Conservation (phyloP, 495 filamentous ascomycete genomes). For the Trypethelium eluteriae region DNA sequence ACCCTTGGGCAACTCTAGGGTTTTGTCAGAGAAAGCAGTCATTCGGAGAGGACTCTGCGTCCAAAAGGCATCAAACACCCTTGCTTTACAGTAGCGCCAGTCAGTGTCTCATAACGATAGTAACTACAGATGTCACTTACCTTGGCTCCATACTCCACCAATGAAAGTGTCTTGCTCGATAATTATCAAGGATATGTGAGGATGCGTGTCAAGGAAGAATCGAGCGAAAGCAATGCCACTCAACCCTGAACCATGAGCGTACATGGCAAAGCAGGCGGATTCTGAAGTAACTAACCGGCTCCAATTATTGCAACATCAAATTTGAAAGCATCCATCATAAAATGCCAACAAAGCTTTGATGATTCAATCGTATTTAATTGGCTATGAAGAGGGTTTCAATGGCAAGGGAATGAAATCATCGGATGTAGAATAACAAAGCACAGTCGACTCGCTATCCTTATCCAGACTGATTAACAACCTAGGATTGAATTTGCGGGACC, state of each 20-base stretch:
- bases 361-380: too few relatives aligned
- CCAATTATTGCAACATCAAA: background rate
- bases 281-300: background rate
- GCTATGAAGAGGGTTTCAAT: too few relatives aligned
- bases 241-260: background rate
- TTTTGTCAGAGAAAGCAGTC: slow-evolving; percentile 37
- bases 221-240: background rate
- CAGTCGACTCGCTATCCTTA: too few relatives aligned
- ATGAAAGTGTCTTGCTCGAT: background rate
- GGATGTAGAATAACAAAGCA: too few relatives aligned
- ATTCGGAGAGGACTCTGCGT: slow-evolving; percentile 36
- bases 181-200: background rate
- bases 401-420: too few relatives aligned
- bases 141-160: background rate
- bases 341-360: background rate
- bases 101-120: background rate
- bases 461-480: too few relatives aligned
- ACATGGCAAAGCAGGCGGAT: background rate
- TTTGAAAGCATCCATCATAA: background rate
- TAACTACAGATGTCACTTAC: background rate
- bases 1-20: slow-evolving; percentile 25
- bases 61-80: slow-evolving; percentile 38
- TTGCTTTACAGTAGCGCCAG: background rate
- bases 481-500: too few relatives aligned
- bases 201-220: background rate